A percentile compares a stretch with the other conserved stretches of the same genome.
Evolutionary conservation across 495 filamentous ascomycete genomes (phyloP).

Genomic region (Trichoderma gamsii): DNA sequence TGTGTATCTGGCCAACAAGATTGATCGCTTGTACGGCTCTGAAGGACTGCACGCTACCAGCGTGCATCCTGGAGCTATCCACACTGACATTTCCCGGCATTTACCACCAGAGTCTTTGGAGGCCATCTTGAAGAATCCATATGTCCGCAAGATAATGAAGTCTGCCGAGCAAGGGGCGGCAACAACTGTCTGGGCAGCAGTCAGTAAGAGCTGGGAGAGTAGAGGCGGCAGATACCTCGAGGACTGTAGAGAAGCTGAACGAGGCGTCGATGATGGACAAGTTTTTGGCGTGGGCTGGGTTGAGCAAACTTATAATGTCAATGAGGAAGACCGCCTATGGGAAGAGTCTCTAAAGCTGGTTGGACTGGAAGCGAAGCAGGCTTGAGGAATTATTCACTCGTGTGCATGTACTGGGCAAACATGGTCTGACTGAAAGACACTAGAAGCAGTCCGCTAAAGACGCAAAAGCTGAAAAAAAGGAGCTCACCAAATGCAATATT

Average conservation of each 20-base stretch:
- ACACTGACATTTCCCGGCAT: background rate
- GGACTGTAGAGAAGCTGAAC: constrained; percentile 19
- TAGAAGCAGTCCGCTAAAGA: no score
- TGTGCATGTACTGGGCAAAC: no score
- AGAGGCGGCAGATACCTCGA: constrained; percentile 41
- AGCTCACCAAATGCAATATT: no score
- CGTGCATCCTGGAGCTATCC: constrained; percentile 2
- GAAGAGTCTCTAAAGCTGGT: no score
- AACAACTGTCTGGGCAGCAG: constrained; percentile 43
- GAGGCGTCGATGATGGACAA: no score
- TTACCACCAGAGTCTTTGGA: background rate
- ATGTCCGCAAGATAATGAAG: constrained; percentile 24
- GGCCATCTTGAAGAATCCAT: constrained; percentile 14
- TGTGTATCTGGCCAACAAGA: constrained; percentile 23
- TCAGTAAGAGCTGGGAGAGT: constrained; percentile 33
- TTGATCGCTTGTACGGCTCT: background rate
- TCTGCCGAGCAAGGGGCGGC: constrained; percentile 41
- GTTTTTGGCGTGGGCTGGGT: no score
- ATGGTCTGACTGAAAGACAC: no score
- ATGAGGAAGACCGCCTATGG: no score
- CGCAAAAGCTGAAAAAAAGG: no score
- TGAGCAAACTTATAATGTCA: no score
- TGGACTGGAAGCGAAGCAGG: no score
- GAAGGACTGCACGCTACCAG: constrained; percentile 22
- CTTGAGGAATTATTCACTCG: no score